Evolutionary conservation across 345 rosid species (phyloP).

Genomic region (Passiflora organensis): DNA sequence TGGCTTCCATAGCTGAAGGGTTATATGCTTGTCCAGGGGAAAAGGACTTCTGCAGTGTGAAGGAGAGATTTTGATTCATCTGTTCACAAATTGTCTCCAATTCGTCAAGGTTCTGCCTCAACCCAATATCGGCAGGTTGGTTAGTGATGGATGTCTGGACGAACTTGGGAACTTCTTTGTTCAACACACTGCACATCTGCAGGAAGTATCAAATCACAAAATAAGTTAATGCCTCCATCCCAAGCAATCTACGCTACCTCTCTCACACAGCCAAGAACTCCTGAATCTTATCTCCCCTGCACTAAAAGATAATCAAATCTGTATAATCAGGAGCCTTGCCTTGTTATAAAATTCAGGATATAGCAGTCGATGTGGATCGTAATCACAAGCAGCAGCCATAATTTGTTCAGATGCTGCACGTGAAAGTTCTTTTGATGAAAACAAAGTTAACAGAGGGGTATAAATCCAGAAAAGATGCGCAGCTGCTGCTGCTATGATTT

Average conservation of each 20-base stretch:
- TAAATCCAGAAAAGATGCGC: too few species aligned
- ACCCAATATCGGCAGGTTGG: constrained; percentile 31
- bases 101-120: constrained; percentile 49
- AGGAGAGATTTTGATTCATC: constrained; percentile 43
- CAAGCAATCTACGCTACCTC: neutral
- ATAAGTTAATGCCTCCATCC: neutral
- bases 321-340: constrained; percentile 26
- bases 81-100: constrained; percentile 37
- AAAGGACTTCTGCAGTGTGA: constrained; percentile 12
- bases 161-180: constrained; percentile 43
- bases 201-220: constrained; percentile 3
- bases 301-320: too few species aligned
- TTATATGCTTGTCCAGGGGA: constrained; percentile 14
- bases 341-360: constrained; percentile 51
- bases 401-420: constrained; percentile 63
- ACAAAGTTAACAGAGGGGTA: neutral
- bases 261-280: too few species aligned
- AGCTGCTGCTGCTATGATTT: neutral
- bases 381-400: constrained; percentile 45
- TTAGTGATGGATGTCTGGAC: constrained; percentile 29
- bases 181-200: constrained; percentile 63
- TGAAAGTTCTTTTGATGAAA: neutral
- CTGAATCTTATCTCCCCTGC: neutral
- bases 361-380: constrained; percentile 46
- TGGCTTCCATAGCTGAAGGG: constrained; percentile 19